A percentile compares a stretch with the other conserved stretches of the same genome.
phyloP scores from a whole-genome alignment of 768 basidiomycete species.

The Mycena rosella region DNA sequence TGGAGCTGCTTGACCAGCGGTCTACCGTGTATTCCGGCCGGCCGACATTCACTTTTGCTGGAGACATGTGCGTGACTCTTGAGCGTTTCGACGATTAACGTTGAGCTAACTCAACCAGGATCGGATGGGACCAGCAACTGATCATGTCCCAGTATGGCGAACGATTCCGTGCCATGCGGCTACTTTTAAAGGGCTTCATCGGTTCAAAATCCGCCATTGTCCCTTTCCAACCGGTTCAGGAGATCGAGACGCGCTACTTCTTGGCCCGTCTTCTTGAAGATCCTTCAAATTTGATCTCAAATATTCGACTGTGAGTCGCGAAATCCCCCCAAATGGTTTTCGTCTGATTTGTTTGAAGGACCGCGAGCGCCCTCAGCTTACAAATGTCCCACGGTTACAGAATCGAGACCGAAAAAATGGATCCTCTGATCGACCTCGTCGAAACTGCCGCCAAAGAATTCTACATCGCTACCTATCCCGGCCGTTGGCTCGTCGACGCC shows the following conservation, averaged over 20 bases:
- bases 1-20: constrained; percentile 55
- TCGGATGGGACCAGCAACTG: constrained; percentile 48
- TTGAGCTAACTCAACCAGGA: constrained; percentile 38
- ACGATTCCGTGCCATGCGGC: constrained; percentile 57
- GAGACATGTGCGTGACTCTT: constrained; percentile 44
- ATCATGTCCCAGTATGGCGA: constrained; percentile 49
- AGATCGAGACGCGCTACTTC: constrained; percentile 59
- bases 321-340: background rate
- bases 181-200: constrained; percentile 54
- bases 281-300: constrained; percentile 51
- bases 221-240: constrained; percentile 50
- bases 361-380: constrained; percentile 56
- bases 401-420: constrained; percentile 50
- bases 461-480: constrained; percentile 50
- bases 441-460: constrained; percentile 58
- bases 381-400: constrained; percentile 59
- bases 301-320: constrained; percentile 53
- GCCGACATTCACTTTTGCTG: constrained; percentile 51
- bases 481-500: constrained; percentile 57
- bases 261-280: constrained; percentile 54
- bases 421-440: constrained; percentile 56
- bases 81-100: constrained; percentile 1
- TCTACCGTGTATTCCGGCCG: constrained; percentile 48
- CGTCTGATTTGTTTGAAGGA: constrained; percentile 36
- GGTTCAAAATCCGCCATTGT: constrained; percentile 54